A percentile compares a stretch with the other conserved stretches of the same genome.
These are phyloP conservation scores for Penicillium taxi DNA, from an alignment of 495 filamentous ascomycete species.

Conservation along the genomic window DNA sequence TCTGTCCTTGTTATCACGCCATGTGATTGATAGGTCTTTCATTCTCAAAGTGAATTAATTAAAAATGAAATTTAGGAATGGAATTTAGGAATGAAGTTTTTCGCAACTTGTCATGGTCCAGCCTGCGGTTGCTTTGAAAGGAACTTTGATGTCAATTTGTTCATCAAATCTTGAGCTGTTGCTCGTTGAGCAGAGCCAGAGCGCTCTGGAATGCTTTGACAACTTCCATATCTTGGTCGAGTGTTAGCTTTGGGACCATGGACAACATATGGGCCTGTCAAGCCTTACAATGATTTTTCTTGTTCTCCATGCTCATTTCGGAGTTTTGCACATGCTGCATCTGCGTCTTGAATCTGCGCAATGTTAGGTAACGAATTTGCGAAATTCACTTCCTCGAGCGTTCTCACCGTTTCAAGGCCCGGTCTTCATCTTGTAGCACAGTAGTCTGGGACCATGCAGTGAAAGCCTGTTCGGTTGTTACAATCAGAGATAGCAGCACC, in stretches of 20 bases:
- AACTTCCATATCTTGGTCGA: conserved; percentile 57
- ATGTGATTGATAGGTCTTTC: no score
- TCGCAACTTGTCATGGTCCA: no score
- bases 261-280: neutral
- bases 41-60: no score
- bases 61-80: no score
- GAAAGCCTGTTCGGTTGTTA: conserved; percentile 49
- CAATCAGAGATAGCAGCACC: neutral
- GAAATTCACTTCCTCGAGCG: no score
- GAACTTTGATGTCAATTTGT: no score
- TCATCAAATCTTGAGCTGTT: conserved; percentile 19
- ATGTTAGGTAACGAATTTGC: conserved; percentile 6
- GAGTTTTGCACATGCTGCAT: conserved; percentile 63
- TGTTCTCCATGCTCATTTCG: conserved; percentile 59
- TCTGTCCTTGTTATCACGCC: no score
- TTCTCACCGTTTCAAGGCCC: conserved; percentile 57
- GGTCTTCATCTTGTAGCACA: conserved; percentile 57
- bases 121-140: no score
- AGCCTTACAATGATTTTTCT: conserved; percentile 63
- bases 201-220: conserved; percentile 77
- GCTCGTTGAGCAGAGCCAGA: conserved; percentile 53
- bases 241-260: conserved; percentile 1
- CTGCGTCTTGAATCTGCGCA: conserved; percentile 60
- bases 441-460: conserved; percentile 60
- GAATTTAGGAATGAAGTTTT: no score